A percentile compares a stretch with the other conserved stretches of the same genome.
These are phyloP conservation scores for Sugiyamaella americana DNA, from an alignment of 805 yeast genomes.

Conservation along the genomic window DNA sequence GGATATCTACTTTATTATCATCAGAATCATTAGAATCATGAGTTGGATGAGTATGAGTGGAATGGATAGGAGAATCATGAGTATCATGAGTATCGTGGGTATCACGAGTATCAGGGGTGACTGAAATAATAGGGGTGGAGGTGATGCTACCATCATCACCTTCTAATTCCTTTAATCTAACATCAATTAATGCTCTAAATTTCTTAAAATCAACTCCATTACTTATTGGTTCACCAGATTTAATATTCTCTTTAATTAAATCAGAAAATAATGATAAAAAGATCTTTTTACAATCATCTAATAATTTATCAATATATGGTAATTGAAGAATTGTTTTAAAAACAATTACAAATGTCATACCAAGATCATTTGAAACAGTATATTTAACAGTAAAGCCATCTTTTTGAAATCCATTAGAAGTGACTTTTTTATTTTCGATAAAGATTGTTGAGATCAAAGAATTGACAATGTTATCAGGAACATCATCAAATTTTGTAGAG, in stretches of 20 bases:
- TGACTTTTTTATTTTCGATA: slow-evolving; percentile 32
- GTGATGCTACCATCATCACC: not conserved
- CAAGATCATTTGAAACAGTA: slow-evolving; percentile 38
- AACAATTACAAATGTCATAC: slow-evolving; percentile 35
- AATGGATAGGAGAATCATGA: slow-evolving; percentile 3
- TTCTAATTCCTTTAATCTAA: slow-evolving; percentile 27
- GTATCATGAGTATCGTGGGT: not conserved
- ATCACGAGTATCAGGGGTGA: slow-evolving; percentile 1
- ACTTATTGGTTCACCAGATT: not conserved
- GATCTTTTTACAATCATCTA: slow-evolving; percentile 30
- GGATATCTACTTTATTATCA: not conserved
- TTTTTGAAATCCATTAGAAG: slow-evolving; percentile 28
- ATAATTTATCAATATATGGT: slow-evolving; percentile 30
- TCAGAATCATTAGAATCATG: not conserved
- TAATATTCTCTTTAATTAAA: slow-evolving; percentile 12
- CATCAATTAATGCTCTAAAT: slow-evolving; percentile 29
- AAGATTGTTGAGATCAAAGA: slow-evolving; percentile 45
- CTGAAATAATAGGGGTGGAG: not conserved
- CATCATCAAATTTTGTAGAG: slow-evolving; percentile 38
- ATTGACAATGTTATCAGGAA: slow-evolving; percentile 40
- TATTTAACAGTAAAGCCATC: slow-evolving; percentile 44
- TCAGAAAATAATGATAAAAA: slow-evolving; percentile 27
- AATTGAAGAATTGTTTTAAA: slow-evolving; percentile 33
- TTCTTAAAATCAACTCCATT: slow-evolving; percentile 14
- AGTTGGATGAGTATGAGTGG: slow-evolving; percentile 1